phyloP scores from a whole-genome alignment of 2,329 filamentous ascomycete genomes.

The Alternaria sp. region DNA sequence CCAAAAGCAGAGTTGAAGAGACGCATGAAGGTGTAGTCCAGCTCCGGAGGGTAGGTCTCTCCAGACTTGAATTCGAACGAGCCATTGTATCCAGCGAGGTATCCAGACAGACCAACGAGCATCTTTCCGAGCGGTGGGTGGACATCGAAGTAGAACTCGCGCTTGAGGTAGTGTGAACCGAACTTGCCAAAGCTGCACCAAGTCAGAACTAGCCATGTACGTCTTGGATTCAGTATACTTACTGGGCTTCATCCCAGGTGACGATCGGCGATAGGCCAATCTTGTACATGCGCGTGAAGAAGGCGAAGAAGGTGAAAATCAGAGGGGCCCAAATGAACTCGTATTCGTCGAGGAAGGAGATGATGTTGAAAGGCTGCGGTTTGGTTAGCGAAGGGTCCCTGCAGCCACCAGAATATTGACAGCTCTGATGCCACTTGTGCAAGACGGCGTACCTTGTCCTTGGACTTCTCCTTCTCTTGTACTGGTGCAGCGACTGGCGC shows the following conservation, averaged over 20 bases:
- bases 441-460: conserved; percentile 52
- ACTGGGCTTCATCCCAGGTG: conserved; percentile 80
- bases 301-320: conserved; percentile 66
- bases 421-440: conserved; percentile 1
- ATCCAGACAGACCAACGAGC: conserved; percentile 94
- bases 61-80: conserved; percentile 99
- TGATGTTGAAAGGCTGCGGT: conserved; percentile 58
- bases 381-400: conserved; percentile 22
- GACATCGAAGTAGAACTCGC: conserved; percentile 99
- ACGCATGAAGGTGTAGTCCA: conserved; percentile 99
- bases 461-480: conserved; percentile 54
- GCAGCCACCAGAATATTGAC: conserved; percentile 1
- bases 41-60: conserved; percentile 88
- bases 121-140: conserved; percentile 98
- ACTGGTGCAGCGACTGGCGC: conserved; percentile 38
- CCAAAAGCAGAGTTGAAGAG: conserved; percentile 96
- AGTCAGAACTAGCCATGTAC: conserved; percentile 25
- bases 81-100: conserved; percentile 96
- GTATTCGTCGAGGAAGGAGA: conserved; percentile 68
- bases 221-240: conserved; percentile 43
- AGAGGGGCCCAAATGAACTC: conserved; percentile 69
- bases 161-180: conserved; percentile 97
- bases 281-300: conserved; percentile 72
- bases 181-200: conserved; percentile 87
- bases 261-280: conserved; percentile 74